Evolutionary conservation across 257 asterid species (phyloP), one percentile per base, ranked within the genome.

Genomic region (Cruciata laevipes): DNA sequence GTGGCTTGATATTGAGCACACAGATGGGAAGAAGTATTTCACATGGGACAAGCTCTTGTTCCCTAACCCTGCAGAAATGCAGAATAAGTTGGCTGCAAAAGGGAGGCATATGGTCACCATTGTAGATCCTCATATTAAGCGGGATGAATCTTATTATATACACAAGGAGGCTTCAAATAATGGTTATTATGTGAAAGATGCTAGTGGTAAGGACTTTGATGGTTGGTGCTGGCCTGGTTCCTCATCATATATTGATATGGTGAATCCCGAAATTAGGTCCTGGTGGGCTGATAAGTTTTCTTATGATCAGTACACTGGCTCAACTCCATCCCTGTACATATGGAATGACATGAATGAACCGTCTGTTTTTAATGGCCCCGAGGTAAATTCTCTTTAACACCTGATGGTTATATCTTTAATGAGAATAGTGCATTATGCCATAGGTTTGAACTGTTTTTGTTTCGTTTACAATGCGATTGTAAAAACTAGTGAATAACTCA

Each of bases 151-250:
- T 1, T 94, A 94, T 74, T 75, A 73, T 72, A 87, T 94, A 53
- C 99, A 94, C 61, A 83, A 88, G 83, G 99, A 94, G 83, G 99
- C 99, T 66, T 73, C 95, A 3, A 71, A 84, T 63, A 84, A 86
- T 74, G 97, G 99, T 63, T 79, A 85, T 72, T 94, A 94, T 77
- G 95, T 94, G 51, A 94, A 75, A 87, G 99, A 90, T 74, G 79
- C 95, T 35, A 78, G 78, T 61, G 95, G 95, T 70, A 88, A 87
- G 78, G 99, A 94, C 77, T 94, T 81, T 61, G 99, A 94, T 73
- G 99, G 99, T 53, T 94, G 99, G 99, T 94, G 99, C 77, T 94
- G 99, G 99, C 79, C 97, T 79, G 99, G 99, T 60, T 87, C 99
- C 60, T 94, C 99, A 2, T 94, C 99, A 1, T 94, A 94, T 77